A percentile compares a stretch with the other conserved stretches of the same genome.
phyloP scores from a whole-genome alignment of 2,329 filamentous ascomycete species.

The Colletotrichum scovillei region DNA sequence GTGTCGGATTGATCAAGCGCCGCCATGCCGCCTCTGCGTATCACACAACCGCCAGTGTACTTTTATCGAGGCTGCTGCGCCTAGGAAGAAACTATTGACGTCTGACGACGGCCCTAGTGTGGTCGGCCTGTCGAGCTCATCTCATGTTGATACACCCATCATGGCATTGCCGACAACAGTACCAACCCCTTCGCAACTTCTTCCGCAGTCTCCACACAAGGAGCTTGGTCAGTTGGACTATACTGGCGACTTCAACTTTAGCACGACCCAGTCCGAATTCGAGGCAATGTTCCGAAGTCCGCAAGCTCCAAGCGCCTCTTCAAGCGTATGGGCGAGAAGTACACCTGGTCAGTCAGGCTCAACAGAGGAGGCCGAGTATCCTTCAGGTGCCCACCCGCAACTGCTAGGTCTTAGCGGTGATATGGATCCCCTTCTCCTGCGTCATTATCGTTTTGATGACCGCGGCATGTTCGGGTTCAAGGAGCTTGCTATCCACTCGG shows the following conservation, averaged over 20 bases:
- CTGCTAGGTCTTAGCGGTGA: conserved; percentile 31
- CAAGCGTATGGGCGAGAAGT: background rate
- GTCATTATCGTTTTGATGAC: conserved; percentile 29
- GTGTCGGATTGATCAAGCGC: conserved; percentile 53
- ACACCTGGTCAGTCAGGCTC: background rate
- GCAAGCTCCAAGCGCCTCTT: background rate
- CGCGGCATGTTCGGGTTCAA: conserved; percentile 38
- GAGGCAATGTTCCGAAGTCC: conserved; percentile 30
- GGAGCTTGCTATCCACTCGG: conserved; percentile 38
- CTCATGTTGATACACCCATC: background rate
- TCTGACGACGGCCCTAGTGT: background rate
- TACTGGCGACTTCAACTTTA: conserved; percentile 21
- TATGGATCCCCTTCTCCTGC: conserved; percentile 38
- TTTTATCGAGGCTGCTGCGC: conserved; percentile 49
- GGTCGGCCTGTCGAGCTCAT: background rate
- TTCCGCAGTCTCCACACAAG: no score
- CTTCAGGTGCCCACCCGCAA: conserved; percentile 10
- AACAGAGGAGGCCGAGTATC: background rate
- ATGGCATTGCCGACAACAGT: background rate
- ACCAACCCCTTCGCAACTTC: background rate
- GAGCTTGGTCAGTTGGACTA: background rate
- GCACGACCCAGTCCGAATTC: conserved; percentile 22
- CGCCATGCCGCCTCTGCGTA: conserved; percentile 56
- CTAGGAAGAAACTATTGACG: conserved; percentile 25
- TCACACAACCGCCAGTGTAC: conserved; percentile 55